Base-by-base conservation (phyloP, 257 asterid genomes). In the Solanum bukasovii region DNA sequence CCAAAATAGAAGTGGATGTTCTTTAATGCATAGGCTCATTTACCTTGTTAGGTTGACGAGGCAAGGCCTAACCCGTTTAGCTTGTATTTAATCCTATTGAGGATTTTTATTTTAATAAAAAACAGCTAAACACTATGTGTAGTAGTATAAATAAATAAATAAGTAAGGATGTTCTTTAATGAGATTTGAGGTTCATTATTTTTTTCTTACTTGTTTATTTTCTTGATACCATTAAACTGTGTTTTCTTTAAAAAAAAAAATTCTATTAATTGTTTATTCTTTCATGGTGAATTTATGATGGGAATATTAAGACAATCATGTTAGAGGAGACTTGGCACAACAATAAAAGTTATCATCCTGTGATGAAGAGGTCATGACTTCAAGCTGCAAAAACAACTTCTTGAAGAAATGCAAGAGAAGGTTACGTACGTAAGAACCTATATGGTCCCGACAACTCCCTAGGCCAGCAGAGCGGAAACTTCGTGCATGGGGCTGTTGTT, bases 191-290 rank as follows among this genome's bases (percentile, higher is more conserved):
- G 25, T 56, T 56, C 65, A 18, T 56, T 56, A 18, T 0, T 6
- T 18, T 56, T 52, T 52, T 52, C 9, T 5, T 49, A 14, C 7
- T 14, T 16, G 3, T 49, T 16, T 49, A 49, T 49, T 56, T 56
- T 56, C 65, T 56, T 56, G 1, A 52, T 56, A 56, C 65, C 65
- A 56, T 0, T 56, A 18, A 56, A 56, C 65, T 56, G 2, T 6
- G 14, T 20, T 2, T 18, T 18, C 18, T 14, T 3, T 42, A 1
- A 1, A 1, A 56, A 1, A 1, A 56, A 20, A 56, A 0, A 18
- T 7, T 0, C 11, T 20, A 2, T 59, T 7, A 59, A 7, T 59
- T 59, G 67, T 59, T 59, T 18, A 56, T 56, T 56, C 25, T 56
- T 20, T 56, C 9, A 56, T 20, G 65, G 65, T 20, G 65, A 56